Base-by-base conservation (phyloP, 352 stramenopile genomes). In the Blastocystis hominis region DNA sequence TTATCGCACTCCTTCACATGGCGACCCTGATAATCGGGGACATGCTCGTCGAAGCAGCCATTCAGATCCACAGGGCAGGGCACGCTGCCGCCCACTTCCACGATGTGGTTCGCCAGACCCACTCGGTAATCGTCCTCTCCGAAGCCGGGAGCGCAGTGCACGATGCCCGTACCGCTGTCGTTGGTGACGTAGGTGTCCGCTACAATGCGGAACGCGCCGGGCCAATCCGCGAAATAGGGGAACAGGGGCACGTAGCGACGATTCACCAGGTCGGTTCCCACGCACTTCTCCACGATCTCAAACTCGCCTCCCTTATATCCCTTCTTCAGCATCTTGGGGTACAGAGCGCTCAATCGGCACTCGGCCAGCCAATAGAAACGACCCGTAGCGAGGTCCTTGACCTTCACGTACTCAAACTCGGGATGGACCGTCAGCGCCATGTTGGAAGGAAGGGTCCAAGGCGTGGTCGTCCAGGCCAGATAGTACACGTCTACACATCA, bases 121-220 rank as follows among this genome's bases (percentile, higher is more conserved):
- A 99, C 97, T 62, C 97, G 95, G 92, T 98, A 98, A 97, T 99
- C 97, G 90, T 99, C 97, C 90, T 99, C 97, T 92, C 97, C 97
- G 89, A 99, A 99, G 4, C 95, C 97, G 1, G 97, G 96, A 6
- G 97, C 95, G 90, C 98, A 95, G 91, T 99, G 96, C 34, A 99
- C 95, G 79, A 98, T 98, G 84, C 96, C 96, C 2, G 89, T 91
- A 89, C 97, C 92, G 90, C 94, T 93, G 88, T 97, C 95, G 90
- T 98, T 94, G 6, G 95, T 98, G 10, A 99, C 97, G 90, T 99
- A 99, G 53, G 91, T 94, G 90, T 99, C 97, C 46, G 91, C 93
- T n/a, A 98, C 89, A 50, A 99, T 95, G 20, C 92, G 93, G 91
- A 98, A 99, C 70, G 94, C 96, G 53, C 94, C 93, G 0, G 92